These are phyloP conservation scores for Gaeumannomyces tritici DNA, from an alignment of 2,329 filamentous ascomycete genomes.

Conservation along the genomic window DNA sequence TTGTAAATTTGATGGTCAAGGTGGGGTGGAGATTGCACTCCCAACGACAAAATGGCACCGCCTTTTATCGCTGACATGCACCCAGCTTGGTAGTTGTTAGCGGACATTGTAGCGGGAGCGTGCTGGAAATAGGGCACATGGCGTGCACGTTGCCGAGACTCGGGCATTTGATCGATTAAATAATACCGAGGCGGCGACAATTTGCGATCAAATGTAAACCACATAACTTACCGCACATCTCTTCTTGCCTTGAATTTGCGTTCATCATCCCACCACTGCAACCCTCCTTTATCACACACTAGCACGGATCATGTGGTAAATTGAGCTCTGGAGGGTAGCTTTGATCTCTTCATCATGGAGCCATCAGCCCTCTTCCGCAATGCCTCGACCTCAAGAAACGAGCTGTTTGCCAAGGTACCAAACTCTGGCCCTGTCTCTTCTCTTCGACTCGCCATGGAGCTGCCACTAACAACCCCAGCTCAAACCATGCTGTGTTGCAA, in stretches of 20 bases:
- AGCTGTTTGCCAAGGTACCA: slow-evolving; percentile 16
- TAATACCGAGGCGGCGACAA: too few species aligned
- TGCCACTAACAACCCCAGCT: slow-evolving; percentile 30
- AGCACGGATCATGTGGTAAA: not conserved
- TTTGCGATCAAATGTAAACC: too few species aligned
- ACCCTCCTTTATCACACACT: not conserved
- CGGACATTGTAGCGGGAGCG: not conserved
- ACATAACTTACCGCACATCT: too few species aligned
- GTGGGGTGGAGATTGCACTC: too few species aligned
- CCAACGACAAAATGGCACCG: not conserved
- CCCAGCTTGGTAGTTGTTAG: not conserved
- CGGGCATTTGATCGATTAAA: too few species aligned
- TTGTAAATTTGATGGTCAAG: too few species aligned
- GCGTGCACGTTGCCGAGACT: too few species aligned
- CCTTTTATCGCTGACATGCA: not conserved
- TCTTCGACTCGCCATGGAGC: too few species aligned
- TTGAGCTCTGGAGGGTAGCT: not conserved
- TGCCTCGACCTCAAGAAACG: slow-evolving; percentile 12
- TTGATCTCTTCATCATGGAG: slow-evolving; percentile 5
- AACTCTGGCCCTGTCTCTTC: not conserved
- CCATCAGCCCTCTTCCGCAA: slow-evolving; percentile 10
- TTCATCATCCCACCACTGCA: not conserved
- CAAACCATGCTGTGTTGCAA: slow-evolving; percentile 51
- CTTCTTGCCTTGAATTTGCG: not conserved
- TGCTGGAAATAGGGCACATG: too few species aligned